A percentile compares a stretch with the other conserved stretches of the same genome.
These are phyloP conservation scores for Neofusicoccum umdonicola DNA, from an alignment of 2,329 filamentous ascomycete genomes.

Conservation along the genomic window DNA sequence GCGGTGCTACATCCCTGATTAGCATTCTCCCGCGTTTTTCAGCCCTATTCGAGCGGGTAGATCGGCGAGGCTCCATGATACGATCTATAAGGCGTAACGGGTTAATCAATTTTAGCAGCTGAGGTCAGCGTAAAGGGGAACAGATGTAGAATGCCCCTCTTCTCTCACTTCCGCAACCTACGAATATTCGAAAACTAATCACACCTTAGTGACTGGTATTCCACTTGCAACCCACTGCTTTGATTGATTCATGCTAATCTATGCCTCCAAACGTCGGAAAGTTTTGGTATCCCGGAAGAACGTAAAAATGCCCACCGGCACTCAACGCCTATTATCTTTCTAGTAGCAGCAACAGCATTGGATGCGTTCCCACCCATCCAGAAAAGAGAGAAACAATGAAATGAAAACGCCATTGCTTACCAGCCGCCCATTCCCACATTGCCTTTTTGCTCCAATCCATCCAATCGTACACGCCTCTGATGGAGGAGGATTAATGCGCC, in stretches of 20 bases:
- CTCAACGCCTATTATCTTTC: slow-evolving; percentile 6
- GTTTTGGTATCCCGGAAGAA: slow-evolving; percentile 1
- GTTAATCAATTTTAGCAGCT: too few species aligned
- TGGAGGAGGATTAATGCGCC: neutral
- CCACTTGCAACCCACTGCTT: neutral
- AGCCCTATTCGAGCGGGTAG: too few species aligned
- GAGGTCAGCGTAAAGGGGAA: too few species aligned
- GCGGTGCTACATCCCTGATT: too few species aligned
- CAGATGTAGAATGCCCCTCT: too few species aligned
- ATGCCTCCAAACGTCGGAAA: neutral
- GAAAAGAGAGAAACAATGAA: neutral
- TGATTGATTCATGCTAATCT: neutral
- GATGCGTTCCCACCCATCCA: neutral
- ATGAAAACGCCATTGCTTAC: slow-evolving; percentile 5
- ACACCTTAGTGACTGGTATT: neutral
- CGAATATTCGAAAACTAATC: too few species aligned
- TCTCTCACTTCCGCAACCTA: too few species aligned
- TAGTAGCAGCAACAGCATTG: neutral
- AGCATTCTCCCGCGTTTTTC: too few species aligned
- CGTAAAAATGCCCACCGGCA: slow-evolving; percentile 3
- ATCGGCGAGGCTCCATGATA: too few species aligned
- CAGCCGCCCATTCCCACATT: neutral
- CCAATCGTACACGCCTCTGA: neutral
- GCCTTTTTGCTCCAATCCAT: slow-evolving; percentile 1
- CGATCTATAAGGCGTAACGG: too few species aligned